phyloP scores from a whole-genome alignment of 306 rosid genomes.

The Fragaria iinumae region DNA sequence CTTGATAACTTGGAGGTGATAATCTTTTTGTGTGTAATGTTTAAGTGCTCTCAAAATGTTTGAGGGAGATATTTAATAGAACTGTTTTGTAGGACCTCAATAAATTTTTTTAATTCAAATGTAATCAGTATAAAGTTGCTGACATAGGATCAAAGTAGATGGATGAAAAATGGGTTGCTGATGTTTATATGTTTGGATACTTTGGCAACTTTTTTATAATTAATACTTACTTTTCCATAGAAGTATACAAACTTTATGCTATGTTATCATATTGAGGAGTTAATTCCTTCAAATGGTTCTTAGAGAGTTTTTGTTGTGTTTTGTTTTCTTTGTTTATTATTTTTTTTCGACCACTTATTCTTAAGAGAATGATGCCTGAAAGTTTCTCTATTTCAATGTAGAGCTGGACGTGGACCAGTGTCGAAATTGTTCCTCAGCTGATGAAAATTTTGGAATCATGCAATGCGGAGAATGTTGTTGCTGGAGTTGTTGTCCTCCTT shows the following conservation, averaged over 20 bases:
- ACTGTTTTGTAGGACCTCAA: not conserved
- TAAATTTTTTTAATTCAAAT: not conserved
- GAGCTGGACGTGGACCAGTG: slow-evolving; percentile 76
- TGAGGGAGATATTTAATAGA: not conserved
- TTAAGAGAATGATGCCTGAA: slow-evolving; percentile 17
- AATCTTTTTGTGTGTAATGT: not conserved
- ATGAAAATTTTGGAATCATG: slow-evolving; percentile 53
- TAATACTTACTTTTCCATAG: not conserved
- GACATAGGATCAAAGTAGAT: not conserved
- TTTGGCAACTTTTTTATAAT: not conserved
- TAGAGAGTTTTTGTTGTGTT: not conserved
- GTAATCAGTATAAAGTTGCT: not conserved
- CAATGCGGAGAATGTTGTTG: slow-evolving; percentile 37
- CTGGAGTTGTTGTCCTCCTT: slow-evolving; percentile 62
- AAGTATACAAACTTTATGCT: not conserved
- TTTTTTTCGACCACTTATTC: not conserved
- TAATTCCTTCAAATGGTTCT: not conserved
- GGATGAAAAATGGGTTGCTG: not conserved
- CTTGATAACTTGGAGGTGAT: not conserved
- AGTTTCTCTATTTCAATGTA: slow-evolving; percentile 40
- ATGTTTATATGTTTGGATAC: not conserved
- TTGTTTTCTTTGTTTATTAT: not conserved
- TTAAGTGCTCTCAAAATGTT: not conserved
- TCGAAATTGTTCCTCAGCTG: slow-evolving; percentile 54
- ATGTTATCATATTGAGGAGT: not conserved